Conservation (phyloP, 2,329 filamentous ascomycete genomes). For the Coleophoma crateriformis region DNA sequence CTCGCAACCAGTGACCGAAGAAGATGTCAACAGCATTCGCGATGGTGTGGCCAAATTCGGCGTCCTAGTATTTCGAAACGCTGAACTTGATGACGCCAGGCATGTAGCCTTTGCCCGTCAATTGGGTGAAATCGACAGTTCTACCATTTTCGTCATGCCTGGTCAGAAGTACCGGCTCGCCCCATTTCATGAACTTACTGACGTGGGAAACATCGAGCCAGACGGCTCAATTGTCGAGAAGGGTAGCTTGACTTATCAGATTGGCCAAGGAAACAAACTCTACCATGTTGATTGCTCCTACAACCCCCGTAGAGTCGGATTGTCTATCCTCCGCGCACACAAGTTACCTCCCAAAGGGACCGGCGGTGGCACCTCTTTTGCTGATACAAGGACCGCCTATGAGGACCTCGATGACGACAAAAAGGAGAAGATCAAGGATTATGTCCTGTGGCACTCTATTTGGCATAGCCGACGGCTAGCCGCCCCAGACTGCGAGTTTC, state of each 20-base stretch:
- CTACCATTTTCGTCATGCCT: constrained; percentile 37
- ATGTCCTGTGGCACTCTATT: constrained; percentile 40
- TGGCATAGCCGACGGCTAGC: constrained; percentile 44
- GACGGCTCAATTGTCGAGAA: constrained; percentile 37
- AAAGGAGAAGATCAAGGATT: constrained; percentile 27
- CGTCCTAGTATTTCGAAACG: constrained; percentile 43
- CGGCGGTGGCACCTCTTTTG: constrained; percentile 45
- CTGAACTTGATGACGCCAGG: constrained; percentile 39
- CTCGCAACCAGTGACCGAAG: not conserved
- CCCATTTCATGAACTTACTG: constrained; percentile 43
- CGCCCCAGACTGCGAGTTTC: constrained; percentile 34
- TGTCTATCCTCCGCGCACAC: constrained; percentile 42
- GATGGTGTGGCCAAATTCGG: constrained; percentile 29
- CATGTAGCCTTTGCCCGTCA: constrained; percentile 43
- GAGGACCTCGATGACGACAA: constrained; percentile 33
- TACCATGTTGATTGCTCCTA: constrained; percentile 49
- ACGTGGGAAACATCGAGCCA: constrained; percentile 47
- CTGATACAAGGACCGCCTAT: constrained; percentile 43
- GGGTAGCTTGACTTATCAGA: constrained; percentile 30
- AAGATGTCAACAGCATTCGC: not conserved
- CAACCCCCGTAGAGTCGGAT: constrained; percentile 45
- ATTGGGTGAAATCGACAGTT: constrained; percentile 49
- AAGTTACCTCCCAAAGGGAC: constrained; percentile 37
- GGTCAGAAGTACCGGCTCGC: constrained; percentile 40
- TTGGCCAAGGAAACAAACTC: constrained; percentile 39